Evolutionary conservation across 176 grass and related monocot species (phyloP), one percentile per base, ranked within the genome.

Genomic region (Secale cereale): DNA sequence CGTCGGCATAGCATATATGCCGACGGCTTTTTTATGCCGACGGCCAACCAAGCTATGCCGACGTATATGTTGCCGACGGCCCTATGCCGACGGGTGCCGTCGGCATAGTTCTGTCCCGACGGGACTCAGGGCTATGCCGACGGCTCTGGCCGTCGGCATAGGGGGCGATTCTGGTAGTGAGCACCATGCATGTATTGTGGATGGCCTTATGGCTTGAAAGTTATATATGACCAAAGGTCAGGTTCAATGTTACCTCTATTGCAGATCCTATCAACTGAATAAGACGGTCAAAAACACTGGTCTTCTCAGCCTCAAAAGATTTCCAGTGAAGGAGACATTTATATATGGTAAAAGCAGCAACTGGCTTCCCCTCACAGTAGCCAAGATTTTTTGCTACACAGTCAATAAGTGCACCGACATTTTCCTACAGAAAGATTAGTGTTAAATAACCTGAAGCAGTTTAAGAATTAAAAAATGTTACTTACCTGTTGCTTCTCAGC

Each of bases 251-350:
- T 92, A 98, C 96, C 93, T 98, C 87, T 70, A 98, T 95, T 76
- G 91, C 87, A 85, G 96, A 95, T 67, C 93, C 93, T 72, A 98
- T 95, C 82, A 95, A 85, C 86, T 98, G 93, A 80, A 95, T 92
- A 81, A 98, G 93, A 77, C 93, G 83, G 78, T 98, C 93, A 94
- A 98, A 98, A 72, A 98, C 96, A 76, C 87, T 31, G 30, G 96
- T 94, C 85, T 88, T 98, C 57, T 98, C 96, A 29, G 96, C 93
- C 82, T 98, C 96, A 52, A 98, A 98, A 69, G 91, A 98, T 85
- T 98, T 98, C 96, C 96, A 98, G 62, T 94, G 88, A 73, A 98
- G 89, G 56, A 98, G 93, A 48, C 93, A 95, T 86, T 89, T 98
- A 86, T 98, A 98, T 85, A 95, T 98, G 31, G 91, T 95, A 78